Conservation (phyloP, 2,329 filamentous ascomycete species). For the Cryoendolithus antarcticus region DNA sequence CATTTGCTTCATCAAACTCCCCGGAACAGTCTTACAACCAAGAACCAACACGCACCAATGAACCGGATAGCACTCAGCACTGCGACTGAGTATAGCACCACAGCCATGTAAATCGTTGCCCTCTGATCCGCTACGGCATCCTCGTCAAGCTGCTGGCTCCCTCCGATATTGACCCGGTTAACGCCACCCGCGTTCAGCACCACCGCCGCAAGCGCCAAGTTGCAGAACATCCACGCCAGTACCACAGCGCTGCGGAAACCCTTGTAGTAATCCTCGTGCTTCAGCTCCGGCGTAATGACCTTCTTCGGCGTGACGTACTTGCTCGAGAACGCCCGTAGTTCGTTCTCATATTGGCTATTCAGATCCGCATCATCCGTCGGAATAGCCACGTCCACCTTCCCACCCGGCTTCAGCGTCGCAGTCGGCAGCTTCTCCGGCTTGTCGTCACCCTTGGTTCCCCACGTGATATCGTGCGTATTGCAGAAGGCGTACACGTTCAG, state of each 20-base stretch:
- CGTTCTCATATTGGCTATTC: slow-evolving; percentile 85
- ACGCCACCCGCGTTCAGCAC: slow-evolving; percentile 79
- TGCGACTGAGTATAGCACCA: slow-evolving; percentile 82
- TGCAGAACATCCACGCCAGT: slow-evolving; percentile 90
- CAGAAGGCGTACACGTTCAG: slow-evolving; percentile 99
- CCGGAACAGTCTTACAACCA: slow-evolving; percentile 77
- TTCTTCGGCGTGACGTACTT: slow-evolving; percentile 67
- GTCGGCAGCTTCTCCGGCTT: slow-evolving; percentile 83
- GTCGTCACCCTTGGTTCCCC: slow-evolving; percentile 97
- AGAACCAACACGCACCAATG: slow-evolving; percentile 78
- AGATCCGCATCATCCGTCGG: slow-evolving; percentile 87
- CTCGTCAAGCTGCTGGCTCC: slow-evolving; percentile 23
- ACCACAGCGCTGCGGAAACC: slow-evolving; percentile 89
- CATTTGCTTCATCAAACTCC: slow-evolving; percentile 17
- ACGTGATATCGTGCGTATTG: slow-evolving; percentile 94
- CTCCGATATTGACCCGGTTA: slow-evolving; percentile 24
- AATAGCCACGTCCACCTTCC: slow-evolving; percentile 81
- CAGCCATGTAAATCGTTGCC: slow-evolving; percentile 70
- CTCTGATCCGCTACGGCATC: slow-evolving; percentile 41
- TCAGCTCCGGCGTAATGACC: slow-evolving; percentile 50
- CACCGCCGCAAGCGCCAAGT: slow-evolving; percentile 74
- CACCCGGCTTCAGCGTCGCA: slow-evolving; percentile 81
- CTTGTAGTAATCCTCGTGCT: slow-evolving; percentile 96
- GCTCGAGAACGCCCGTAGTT: slow-evolving; percentile 58
- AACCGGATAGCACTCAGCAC: slow-evolving; percentile 77